Base-by-base conservation (phyloP, 1,284 basidiomycete species). In the Trichosporon asahii region DNA sequence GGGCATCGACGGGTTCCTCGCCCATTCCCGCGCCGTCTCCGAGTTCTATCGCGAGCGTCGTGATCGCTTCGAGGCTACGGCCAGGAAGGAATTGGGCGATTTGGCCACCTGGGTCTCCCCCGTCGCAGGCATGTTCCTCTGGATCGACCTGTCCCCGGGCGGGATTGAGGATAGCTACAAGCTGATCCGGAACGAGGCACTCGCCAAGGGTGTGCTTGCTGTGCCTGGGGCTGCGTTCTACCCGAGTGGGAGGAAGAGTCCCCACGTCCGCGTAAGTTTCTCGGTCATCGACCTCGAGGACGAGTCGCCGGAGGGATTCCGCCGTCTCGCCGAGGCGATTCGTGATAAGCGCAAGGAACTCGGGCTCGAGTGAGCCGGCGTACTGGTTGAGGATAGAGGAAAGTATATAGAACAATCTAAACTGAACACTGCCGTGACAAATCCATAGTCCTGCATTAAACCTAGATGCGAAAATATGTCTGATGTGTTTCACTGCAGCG, bases 101-200 rank as follows among this genome's bases (percentile, higher is more conserved):
- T 83, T 95, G 25, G 93, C 89, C 4, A 89, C 90, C 74, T 98
- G 95, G 94, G 88, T 85, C 53, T 86, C 87, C 0, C 95, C 95
- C 0, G 90, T 93, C 66, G 92, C 95, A 2, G 95, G 95, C 73
- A 91, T 94, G 91, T 94, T 95, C 84, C 88, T 93, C 78, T 95
- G 92, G 92, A 91, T 78, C 71, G 88, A 85, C 68, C 72, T 82
- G 66, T 80, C 71, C 15, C 80, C 76, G 12, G 68, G 76, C 2
- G 81, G 80, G 9, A 78, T 83, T 57, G 70, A 72, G 18, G 94
- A 98, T 81, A 92, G 91, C 2, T 89, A 88, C 75, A 84, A 86
- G n/a, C 78, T 97, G 64, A 93, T 98, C 76, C 85, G 88, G 67
- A 90, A 88, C 15, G 90, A 90, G 75, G 94, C 94, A 1, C 86